phyloP scores from a whole-genome alignment of 805 yeast genomes.

The Cyberlindnera samutprakarnensis region DNA sequence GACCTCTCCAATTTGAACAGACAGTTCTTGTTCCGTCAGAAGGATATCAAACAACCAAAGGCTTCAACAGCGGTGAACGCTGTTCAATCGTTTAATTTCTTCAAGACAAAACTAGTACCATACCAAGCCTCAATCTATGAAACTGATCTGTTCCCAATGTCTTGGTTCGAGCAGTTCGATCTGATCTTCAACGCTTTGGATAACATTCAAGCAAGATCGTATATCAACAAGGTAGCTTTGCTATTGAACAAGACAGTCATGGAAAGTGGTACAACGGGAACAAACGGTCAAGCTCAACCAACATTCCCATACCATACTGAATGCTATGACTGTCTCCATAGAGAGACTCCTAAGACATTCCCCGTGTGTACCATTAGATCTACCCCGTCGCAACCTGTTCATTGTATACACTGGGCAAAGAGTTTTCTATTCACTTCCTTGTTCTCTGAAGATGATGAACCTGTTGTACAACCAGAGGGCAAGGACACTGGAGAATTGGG shows the following conservation, averaged over 20 bases:
- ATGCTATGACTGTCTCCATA: conserved; percentile 87
- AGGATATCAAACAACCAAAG: conserved; percentile 85
- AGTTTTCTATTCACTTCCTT: conserved; percentile 78
- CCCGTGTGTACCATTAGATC: conserved; percentile 97
- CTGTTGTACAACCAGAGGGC: conserved; percentile 21
- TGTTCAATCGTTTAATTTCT: conserved; percentile 64
- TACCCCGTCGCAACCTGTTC: conserved; percentile 94
- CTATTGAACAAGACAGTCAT: conserved; percentile 68
- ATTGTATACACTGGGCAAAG: conserved; percentile 97
- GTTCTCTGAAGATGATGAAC: conserved; percentile 46
- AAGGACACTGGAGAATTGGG: conserved; percentile 41
- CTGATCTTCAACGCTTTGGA: conserved; percentile 89
- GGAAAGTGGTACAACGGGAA: conserved; percentile 95
- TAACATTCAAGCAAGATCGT: conserved; percentile 84
- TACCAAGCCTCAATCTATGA: conserved; percentile 89
- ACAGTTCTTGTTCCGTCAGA: conserved; percentile 83
- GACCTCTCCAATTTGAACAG: conserved; percentile 89
- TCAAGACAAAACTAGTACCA: conserved; percentile 55
- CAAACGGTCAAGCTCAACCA: conserved; percentile 90
- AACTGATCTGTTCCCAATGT: conserved; percentile 54
- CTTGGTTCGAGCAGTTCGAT: conserved; percentile 73
- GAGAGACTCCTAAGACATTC: conserved; percentile 81
- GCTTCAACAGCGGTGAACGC: conserved; percentile 80
- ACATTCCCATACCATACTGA: conserved; percentile 77
- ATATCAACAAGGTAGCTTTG: conserved; percentile 79